Evolutionary conservation across 192 early-diverging fungal species (phyloP).

Genomic region (Coemansia sp.): DNA sequence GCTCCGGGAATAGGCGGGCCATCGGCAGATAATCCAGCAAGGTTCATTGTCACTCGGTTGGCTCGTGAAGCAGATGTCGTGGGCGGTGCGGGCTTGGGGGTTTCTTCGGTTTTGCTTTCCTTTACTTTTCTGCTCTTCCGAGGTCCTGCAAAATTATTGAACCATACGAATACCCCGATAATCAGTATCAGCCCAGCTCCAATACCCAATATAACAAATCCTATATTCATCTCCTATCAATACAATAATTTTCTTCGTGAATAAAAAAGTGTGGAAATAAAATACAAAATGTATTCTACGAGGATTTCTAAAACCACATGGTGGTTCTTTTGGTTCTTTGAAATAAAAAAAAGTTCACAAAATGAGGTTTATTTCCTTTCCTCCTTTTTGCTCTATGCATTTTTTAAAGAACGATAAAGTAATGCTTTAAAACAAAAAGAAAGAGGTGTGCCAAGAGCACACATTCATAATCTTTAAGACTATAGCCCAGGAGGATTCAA

Average conservation of each 20-base stretch:
- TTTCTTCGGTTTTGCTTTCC: too few relatives aligned
- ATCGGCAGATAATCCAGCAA: not conserved
- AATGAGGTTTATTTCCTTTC: too few relatives aligned
- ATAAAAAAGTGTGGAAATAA: conserved; percentile 1
- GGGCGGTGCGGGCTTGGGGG: too few relatives aligned
- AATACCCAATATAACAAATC: conserved; percentile 6
- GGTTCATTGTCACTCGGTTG: not conserved
- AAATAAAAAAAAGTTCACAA: too few relatives aligned
- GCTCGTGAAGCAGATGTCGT: not conserved
- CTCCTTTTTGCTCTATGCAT: not conserved
- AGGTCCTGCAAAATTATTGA: too few relatives aligned
- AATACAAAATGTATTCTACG: not conserved
- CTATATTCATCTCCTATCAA: conserved; percentile 1
- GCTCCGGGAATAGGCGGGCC: not conserved
- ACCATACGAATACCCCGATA: not conserved
- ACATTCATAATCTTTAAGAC: not conserved
- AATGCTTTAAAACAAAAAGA: conserved; percentile 6
- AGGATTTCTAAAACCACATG: not conserved
- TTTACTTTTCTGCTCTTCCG: too few relatives aligned
- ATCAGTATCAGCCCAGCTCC: not conserved
- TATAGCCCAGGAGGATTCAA: not conserved
- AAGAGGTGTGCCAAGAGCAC: too few relatives aligned
- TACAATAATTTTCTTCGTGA: not conserved
- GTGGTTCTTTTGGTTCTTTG: too few relatives aligned
- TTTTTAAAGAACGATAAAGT: not conserved